phyloP scores from a whole-genome alignment of 2,329 filamentous ascomycete genomes.

The Diplocarpon rosae region DNA sequence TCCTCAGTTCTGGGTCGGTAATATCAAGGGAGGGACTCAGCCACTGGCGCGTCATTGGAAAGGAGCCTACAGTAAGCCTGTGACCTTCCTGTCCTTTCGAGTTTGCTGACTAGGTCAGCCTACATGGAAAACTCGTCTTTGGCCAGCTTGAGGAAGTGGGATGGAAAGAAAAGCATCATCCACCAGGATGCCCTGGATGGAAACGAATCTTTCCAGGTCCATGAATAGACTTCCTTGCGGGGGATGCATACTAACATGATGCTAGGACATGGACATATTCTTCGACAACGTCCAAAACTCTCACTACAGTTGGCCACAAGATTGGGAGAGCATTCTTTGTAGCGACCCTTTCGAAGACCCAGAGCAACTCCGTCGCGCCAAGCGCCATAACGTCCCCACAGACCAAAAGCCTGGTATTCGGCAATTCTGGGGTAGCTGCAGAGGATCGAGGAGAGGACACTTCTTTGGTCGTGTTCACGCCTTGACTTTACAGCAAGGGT shows the following conservation, averaged over 20 bases:
- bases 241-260: not conserved
- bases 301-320: conserved; percentile 14
- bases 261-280: conserved; percentile 22
- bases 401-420: conserved; percentile 10
- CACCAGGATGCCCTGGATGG: conserved; percentile 15
- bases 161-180: conserved; percentile 3
- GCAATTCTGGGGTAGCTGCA: conserved; percentile 28
- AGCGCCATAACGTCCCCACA: not conserved
- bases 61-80: conserved; percentile 34
- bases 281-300: conserved; percentile 17
- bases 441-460: conserved; percentile 26
- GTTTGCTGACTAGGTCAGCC: conserved; percentile 8
- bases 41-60: conserved; percentile 37
- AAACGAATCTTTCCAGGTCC: conserved; percentile 19
- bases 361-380: not conserved
- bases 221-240: not conserved
- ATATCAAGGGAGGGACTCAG: conserved; percentile 27
- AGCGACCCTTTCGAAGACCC: conserved; percentile 18
- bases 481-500: conserved; percentile 35
- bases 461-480: conserved; percentile 38
- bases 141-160: conserved; percentile 11
- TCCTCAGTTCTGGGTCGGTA: conserved; percentile 33
- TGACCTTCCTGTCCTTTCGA: not conserved
- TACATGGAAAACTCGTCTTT: conserved; percentile 17
- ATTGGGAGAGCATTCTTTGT: conserved; percentile 16